These are phyloP conservation scores for Mycena epipterygia DNA, from an alignment of 768 basidiomycete genomes.

Conservation along the genomic window DNA sequence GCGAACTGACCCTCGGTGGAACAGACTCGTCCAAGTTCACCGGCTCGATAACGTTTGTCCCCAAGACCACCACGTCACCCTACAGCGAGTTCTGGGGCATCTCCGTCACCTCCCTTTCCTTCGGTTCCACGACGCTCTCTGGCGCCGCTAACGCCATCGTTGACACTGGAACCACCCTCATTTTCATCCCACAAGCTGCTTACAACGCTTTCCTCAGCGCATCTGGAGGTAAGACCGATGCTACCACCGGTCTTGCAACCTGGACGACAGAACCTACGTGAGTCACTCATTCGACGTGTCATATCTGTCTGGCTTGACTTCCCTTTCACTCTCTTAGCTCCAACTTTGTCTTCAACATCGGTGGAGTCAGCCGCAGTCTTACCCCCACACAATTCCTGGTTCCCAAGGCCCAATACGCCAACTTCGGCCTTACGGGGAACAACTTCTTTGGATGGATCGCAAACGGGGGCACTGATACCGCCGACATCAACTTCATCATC, in stretches of 20 bases:
- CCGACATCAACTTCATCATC: constrained; percentile 13
- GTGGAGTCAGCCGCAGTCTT: background rate
- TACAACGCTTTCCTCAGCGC: constrained; percentile 15
- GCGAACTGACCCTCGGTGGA: constrained; percentile 13
- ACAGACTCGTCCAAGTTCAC: constrained; percentile 1
- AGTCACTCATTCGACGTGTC: background rate
- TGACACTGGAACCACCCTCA: constrained; percentile 18
- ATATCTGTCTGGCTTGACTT: constrained; percentile 2
- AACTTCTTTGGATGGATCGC: background rate
- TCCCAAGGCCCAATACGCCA: background rate
- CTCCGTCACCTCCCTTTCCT: constrained; percentile 18
- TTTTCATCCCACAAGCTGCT: constrained; percentile 2
- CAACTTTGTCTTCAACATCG: constrained; percentile 10
- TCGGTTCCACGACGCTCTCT: constrained; percentile 18
- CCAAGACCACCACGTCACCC: background rate
- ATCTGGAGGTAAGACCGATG: background rate
- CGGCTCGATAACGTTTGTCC: background rate
- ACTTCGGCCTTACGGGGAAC: background rate
- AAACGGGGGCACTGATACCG: background rate
- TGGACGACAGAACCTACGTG: constrained; percentile 1
- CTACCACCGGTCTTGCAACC: background rate
- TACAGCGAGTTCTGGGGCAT: constrained; percentile 15
- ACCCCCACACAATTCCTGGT: constrained; percentile 11
- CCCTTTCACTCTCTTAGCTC: constrained; percentile 1
- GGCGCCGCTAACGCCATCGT: constrained; percentile 5